Evolutionary conservation across 208 protist species (phyloP).

Genomic region (Wallacemonas collosoma): DNA sequence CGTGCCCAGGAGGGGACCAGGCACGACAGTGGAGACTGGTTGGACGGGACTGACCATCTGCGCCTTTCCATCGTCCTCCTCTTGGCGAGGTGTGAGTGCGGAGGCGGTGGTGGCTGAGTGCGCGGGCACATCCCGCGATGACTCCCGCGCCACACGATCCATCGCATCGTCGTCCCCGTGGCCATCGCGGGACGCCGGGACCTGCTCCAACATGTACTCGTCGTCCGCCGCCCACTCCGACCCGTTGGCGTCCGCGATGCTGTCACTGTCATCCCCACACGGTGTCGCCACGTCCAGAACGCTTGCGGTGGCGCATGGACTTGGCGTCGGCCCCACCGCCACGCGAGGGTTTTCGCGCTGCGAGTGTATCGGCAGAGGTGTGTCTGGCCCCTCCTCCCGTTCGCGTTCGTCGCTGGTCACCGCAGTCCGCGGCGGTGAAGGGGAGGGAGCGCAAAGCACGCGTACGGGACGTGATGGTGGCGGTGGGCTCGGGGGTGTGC

Average conservation of each 20-base stretch:
- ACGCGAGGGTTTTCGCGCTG: not conserved
- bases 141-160: no score
- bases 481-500: not conserved
- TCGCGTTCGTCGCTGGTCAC: not conserved
- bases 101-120: no score
- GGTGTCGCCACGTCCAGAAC: not conserved
- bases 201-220: not conserved
- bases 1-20: not conserved
- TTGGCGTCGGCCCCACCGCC: not conserved
- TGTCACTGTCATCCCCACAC: not conserved
- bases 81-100: no score
- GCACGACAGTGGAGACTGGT: not conserved
- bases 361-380: not conserved
- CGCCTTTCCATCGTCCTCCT: not conserved
- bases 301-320: not conserved
- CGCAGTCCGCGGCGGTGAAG: slow-evolving; percentile 1
- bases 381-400: not conserved
- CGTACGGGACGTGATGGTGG: not conserved
- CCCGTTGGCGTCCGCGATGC: not conserved
- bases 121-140: no score
- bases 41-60: not conserved
- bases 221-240: not conserved
- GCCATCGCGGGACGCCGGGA: no score
- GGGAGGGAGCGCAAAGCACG: slow-evolving; percentile 7
- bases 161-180: no score